Evolutionary conservation across 371 early-diverging fungal genomes (phyloP), one percentile per base, ranked within the genome.

Genomic region (Mortierella sp.): DNA sequence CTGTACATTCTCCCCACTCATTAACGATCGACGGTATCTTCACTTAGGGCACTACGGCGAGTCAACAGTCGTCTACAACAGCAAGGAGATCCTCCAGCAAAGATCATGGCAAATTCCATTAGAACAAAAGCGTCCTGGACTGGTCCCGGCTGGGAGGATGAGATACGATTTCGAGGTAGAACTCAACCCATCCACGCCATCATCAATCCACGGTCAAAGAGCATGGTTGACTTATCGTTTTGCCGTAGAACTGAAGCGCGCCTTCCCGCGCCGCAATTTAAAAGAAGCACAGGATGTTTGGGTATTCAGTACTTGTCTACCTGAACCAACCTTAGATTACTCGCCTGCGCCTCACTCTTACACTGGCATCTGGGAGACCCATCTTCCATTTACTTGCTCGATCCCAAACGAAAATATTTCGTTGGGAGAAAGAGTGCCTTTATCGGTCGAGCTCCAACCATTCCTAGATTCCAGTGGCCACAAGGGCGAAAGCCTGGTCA

Each of bases 151-250:
- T 61, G 68, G 72, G 12, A 63, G 44, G 14, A 55, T 52, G 6
- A 48, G 68, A 45, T 72, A 56, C 44, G 72, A 71, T 25, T 76
- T 76, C 55, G 68, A 72, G 30, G 68, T 51, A 7, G 21, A 26
- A 1, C 43, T 76, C 37, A 51, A 68, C 14, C 52, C 37, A 5
- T 57, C 52, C 25, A 61, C 62, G 14, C 77, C 77, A 1, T 76
- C 77, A 0, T 76, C 77, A 1, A 65, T 76, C 21, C 21, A 29
- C 14, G 77, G 68, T 1, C 51, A 55, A 4, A 72, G 72, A 3
- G 61, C 58, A 7, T 76, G 77, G 77, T 58, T 76, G 57, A 62
- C 60, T 46, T 76, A 72, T 37, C 68, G 77, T 0, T 72, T 76
- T 51, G 26, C 64, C 3, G 72, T 66, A 0, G 68, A 68, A 1